Evolutionary conservation across 1,139 yeast genomes (phyloP), one percentile per base, ranked within the genome.

Genomic region (Geotrichum australiense): DNA sequence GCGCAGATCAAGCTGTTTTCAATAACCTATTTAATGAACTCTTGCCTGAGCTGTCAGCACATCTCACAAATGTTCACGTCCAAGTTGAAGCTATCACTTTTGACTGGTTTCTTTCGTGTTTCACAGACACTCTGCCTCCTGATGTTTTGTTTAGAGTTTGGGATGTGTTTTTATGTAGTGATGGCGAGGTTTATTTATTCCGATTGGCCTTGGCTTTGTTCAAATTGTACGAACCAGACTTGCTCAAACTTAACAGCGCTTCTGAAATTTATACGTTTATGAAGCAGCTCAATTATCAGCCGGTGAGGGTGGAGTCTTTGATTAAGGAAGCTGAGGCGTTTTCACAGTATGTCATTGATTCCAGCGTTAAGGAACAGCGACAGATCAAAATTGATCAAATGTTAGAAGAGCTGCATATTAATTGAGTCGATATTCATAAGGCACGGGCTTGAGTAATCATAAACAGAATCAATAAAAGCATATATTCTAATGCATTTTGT

Each of bases 91-190:
- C 73, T 14, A 67, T 76, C 21, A 69, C 78, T 6, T 68, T 75
- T 57, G 73, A 73, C 48, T 76, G 82, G 82, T 75, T 78, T 65
- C 60, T 76, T 14, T 68, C 76, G 8, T 58, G 77, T 32, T 76
- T 75, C 54, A 71, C 77, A 0, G 80, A 69, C 39, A 67, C 75
- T 29, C 54, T 74, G n/a, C 73, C 74, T 2, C 63, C 74, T 2
- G 80, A 76, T 27, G 63, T 69, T 3, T 66, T 78, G 63, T 71
- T 73, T 55, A 64, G 73, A 38, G 57, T 74, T 7, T 71, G 78
- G 66, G 80, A 76, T 53, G 68, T 66, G 31, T 55, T 76, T 29
- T 59, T 76, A 28, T 63, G 68, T 50, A 52, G 63, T 21, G 67
- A 65, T 41, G 71, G 71, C 2, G 66, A 63, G 39, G 56, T 53